phyloP scores from a whole-genome alignment of 148 eudicot species.

The Chenopodium formosanum region DNA sequence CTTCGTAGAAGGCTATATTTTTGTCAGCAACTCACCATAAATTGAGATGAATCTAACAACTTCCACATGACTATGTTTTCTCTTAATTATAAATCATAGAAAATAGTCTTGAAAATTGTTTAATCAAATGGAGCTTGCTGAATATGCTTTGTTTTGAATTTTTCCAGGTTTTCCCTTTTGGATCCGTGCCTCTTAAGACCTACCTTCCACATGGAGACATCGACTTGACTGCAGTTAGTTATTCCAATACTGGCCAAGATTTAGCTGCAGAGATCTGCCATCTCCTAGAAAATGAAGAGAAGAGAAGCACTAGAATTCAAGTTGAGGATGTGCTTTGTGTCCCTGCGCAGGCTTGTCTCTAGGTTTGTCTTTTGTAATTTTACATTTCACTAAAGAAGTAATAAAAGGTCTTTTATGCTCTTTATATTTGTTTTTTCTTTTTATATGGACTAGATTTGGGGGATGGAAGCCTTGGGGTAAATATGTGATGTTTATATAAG shows the following conservation, averaged over 20 bases:
- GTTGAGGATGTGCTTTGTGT: slow-evolving; percentile 41
- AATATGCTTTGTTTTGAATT: slow-evolving; percentile 15
- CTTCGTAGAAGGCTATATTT: too few species aligned
- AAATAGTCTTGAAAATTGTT: background rate
- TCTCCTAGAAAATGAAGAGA: slow-evolving; percentile 34
- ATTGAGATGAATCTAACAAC: too few species aligned
- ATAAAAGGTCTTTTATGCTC: background rate
- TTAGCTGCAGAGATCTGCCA: slow-evolving; percentile 29
- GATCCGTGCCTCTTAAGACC: slow-evolving; percentile 58
- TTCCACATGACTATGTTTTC: too few species aligned
- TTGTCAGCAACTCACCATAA: too few species aligned
- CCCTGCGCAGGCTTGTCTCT: slow-evolving; percentile 50
- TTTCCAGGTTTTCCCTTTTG: slow-evolving; percentile 46
- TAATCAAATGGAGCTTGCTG: background rate
- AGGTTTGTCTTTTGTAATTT: slow-evolving; percentile 13
- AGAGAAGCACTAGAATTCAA: slow-evolving; percentile 26
- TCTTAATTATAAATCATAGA: too few species aligned
- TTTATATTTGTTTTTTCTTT: background rate
- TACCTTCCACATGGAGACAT: slow-evolving; percentile 57
- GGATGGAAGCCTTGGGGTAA: background rate
- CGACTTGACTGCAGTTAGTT: slow-evolving; percentile 43
- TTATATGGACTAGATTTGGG: background rate
- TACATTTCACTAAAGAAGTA: background rate
- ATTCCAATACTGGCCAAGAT: slow-evolving; percentile 24
- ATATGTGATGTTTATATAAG: background rate